A percentile compares a stretch with the other conserved stretches of the same genome.
Evolutionary conservation across 495 filamentous ascomycete genomes (phyloP).

Genomic region (Daldinia childiae): DNA sequence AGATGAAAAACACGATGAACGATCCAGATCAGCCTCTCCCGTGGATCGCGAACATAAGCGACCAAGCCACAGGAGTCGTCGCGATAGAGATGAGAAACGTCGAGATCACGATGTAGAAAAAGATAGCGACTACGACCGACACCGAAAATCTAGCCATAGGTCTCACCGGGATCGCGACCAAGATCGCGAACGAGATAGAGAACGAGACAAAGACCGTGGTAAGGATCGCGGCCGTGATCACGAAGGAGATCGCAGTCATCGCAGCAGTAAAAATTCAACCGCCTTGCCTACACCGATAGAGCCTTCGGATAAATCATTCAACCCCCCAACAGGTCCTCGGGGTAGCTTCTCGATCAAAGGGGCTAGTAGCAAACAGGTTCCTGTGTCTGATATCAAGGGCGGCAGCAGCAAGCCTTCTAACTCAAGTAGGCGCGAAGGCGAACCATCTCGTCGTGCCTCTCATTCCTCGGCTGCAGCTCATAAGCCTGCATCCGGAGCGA

Average conservation of each 20-base stretch:
- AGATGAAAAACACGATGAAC: slow-evolving; percentile 54
- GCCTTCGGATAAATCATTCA: slow-evolving; percentile 50
- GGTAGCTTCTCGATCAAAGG: slow-evolving; percentile 51
- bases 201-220: slow-evolving; percentile 58
- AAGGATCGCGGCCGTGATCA: slow-evolving; percentile 55
- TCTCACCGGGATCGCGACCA: slow-evolving; percentile 57
- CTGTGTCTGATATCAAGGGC: slow-evolving; percentile 52
- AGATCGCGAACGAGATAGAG: slow-evolving; percentile 58
- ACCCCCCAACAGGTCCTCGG: slow-evolving; percentile 54
- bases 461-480: slow-evolving; percentile 55
- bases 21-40: slow-evolving; percentile 62
- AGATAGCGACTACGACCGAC: slow-evolving; percentile 49
- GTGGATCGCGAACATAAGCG: slow-evolving; percentile 58
- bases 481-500: slow-evolving; percentile 31
- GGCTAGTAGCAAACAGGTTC: slow-evolving; percentile 40
- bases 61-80: slow-evolving; percentile 62
- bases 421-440: slow-evolving; percentile 41
- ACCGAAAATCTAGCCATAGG: slow-evolving; percentile 54
- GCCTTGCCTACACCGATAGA: slow-evolving; percentile 55
- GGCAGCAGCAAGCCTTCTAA: slow-evolving; percentile 41
- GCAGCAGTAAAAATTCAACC: slow-evolving; percentile 61
- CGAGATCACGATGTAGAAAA: slow-evolving; percentile 57
- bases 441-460: slow-evolving; percentile 48
- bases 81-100: slow-evolving; percentile 56
- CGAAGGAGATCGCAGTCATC: slow-evolving; percentile 56